Percentiles rank a stretch among this genome's conserved stretches.
Evolutionary conservation across 305 asterid species (phyloP).

Genomic region (Solanum hybrid): DNA sequence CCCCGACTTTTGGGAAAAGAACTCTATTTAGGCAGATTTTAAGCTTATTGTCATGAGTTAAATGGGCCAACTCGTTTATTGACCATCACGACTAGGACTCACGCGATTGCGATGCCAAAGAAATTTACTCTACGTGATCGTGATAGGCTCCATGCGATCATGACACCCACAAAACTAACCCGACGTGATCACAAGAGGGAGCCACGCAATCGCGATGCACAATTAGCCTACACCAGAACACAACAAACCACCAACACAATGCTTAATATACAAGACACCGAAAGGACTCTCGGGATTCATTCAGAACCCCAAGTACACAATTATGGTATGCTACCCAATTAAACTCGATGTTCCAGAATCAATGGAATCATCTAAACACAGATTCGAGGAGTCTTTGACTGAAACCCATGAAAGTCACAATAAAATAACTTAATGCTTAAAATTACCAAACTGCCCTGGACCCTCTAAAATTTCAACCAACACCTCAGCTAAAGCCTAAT

Average conservation of each 20-base stretch:
- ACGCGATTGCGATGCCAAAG: neutral
- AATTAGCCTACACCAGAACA: neutral
- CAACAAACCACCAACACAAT: neutral
- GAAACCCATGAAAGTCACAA: neutral
- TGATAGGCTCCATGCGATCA: neutral
- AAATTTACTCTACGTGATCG: neutral
- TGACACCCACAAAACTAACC: neutral
- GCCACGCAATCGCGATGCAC: neutral
- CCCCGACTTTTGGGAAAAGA: neutral
- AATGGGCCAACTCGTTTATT: neutral
- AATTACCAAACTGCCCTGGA: neutral
- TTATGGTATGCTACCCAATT: neutral
- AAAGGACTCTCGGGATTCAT: neutral
- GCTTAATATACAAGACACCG: neutral
- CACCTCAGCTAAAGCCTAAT: neutral
- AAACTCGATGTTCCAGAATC: neutral
- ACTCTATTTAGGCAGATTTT: neutral
- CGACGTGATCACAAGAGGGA: neutral
- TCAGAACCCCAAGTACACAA: neutral
- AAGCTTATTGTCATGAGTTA: neutral
- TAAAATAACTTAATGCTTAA: neutral
- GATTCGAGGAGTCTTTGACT: neutral
- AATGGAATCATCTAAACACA: neutral
- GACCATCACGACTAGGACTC: neutral
- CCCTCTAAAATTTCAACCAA: neutral